Conservation (phyloP, 2,329 filamentous ascomycete species). For the Aspergillus jensenii region DNA sequence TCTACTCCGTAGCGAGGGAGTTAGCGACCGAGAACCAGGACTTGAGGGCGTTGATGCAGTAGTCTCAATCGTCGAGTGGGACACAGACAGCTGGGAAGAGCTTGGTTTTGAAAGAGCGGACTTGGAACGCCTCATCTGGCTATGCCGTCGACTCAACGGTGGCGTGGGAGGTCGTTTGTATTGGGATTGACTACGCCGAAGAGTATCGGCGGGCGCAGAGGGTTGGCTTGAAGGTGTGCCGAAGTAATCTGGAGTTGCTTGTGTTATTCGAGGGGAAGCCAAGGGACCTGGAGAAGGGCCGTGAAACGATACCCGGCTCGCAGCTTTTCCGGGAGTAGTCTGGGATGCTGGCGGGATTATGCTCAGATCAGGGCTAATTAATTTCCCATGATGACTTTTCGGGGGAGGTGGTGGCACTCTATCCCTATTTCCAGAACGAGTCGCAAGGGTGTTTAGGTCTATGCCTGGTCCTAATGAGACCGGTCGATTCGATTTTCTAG, state of each 20-base stretch:
- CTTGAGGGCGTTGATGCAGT: conserved; percentile 32
- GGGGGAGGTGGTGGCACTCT: conserved; percentile 69
- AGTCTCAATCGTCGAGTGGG: conserved; percentile 48
- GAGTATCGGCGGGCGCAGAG: conserved; percentile 21
- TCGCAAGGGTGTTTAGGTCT: conserved; percentile 37
- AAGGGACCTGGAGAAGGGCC: conserved; percentile 23
- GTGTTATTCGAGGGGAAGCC: conserved; percentile 46
- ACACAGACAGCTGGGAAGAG: conserved; percentile 32
- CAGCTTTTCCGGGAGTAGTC: conserved; percentile 25
- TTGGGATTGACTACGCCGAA: conserved; percentile 33
- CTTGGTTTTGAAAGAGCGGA: conserved; percentile 34
- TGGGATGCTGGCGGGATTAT: conserved; percentile 23
- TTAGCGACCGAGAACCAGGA: conserved; percentile 27
- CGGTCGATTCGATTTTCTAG: conserved; percentile 54
- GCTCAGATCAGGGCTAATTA: conserved; percentile 54
- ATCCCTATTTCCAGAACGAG: conserved; percentile 47
- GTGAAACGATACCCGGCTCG: conserved; percentile 28
- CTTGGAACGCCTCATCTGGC: conserved; percentile 42
- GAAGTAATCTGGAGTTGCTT: conserved; percentile 49
- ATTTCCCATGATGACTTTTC: conserved; percentile 74
- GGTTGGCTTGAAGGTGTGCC: conserved; percentile 14
- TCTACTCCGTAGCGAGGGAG: conserved; percentile 16
- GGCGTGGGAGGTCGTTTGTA: conserved; percentile 49
- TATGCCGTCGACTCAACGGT: conserved; percentile 50
- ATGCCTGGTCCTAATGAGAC: conserved; percentile 60